Evolutionary conservation across 345 rosid genomes (phyloP), one percentile per base, ranked within the genome.

Genomic region (Populus nigra): DNA sequence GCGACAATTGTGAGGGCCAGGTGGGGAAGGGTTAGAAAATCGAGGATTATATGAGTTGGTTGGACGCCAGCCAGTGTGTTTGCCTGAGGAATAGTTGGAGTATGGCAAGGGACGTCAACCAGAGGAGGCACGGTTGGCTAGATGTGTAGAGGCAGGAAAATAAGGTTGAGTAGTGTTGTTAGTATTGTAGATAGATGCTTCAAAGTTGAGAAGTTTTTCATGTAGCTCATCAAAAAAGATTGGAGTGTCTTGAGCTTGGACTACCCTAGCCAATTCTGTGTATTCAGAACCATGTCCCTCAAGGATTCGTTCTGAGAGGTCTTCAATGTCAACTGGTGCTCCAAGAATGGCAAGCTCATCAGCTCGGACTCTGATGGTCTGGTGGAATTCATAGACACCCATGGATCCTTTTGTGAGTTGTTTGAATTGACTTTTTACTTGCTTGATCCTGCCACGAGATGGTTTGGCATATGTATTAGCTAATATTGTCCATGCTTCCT

Each of bases 211-310:
- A 0, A 68, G 35, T 17, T 69, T 69, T 11, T 69, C 73, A 25
- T 69, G n/a, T 10, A 69, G 57, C 8, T 69, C 73, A 4, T 69
- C 59, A 25, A 69, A 69, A 0, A 20, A 43, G 4, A 45, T 43
- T 0, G 73, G 11, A 0, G 61, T 27, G 1, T 71, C 62, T 2
- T 62, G 0, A 0, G 73, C 73, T 47, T 71, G 12, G 0, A 47
- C 39, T 1, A 0, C 62, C 7, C 15, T 0, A 0, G 5, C 39
- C 0, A 71, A 0, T 2, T 47, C 39, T 29, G 0, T 47, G 0
- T 49, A 49, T 0, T 47, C 73, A 71, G 17, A 12, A 1, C 39
- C 38, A 15, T 47, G 39, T 0, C 39, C 18, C 0, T 71, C 59
- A 27, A 71, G 62, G 0, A 47, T 29, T 8, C 2, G 2, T 6